A percentile compares a stretch with the other conserved stretches of the same genome.
phyloP scores from a whole-genome alignment of 495 filamentous ascomycete genomes.

The Tuber microsphaerosporum region DNA sequence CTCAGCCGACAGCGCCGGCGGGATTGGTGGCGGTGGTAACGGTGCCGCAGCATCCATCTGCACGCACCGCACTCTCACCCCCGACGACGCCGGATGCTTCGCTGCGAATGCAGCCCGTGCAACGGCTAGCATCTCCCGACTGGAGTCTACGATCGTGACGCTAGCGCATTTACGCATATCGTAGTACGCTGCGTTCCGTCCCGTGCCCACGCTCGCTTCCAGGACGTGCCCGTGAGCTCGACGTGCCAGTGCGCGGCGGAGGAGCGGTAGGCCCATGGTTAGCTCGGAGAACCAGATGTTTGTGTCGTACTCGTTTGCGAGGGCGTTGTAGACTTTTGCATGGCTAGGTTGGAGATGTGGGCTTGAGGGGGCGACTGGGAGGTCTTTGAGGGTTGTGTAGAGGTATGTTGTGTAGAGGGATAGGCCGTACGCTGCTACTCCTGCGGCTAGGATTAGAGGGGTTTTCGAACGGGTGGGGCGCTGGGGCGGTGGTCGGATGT shows the following conservation, averaged over 20 bases:
- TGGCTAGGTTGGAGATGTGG: constrained; percentile 48
- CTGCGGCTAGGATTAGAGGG: constrained; percentile 17
- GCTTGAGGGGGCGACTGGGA: constrained; percentile 20
- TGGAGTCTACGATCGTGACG: constrained; percentile 60
- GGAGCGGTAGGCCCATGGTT: constrained; percentile 55
- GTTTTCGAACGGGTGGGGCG: neutral
- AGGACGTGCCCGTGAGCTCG: constrained; percentile 69
- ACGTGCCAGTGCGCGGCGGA: constrained; percentile 56
- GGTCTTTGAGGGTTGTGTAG: constrained; percentile 47
- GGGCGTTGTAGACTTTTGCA: constrained; percentile 53
- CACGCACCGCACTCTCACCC: neutral
- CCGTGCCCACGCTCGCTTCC: constrained; percentile 87
- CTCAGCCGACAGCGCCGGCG: neutral
- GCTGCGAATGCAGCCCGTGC: neutral
- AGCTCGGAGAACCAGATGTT: constrained; percentile 60
- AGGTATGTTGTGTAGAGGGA: constrained; percentile 52
- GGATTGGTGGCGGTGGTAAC: constrained; percentile 25
- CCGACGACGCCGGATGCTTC: neutral
- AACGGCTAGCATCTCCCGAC: constrained; percentile 53
- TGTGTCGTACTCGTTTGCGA: constrained; percentile 56
- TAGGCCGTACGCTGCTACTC: constrained; percentile 47
- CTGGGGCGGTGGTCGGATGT: neutral
- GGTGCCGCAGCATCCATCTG: constrained; percentile 40
- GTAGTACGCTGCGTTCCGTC: constrained; percentile 76
- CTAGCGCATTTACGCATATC: constrained; percentile 44